Base-by-base conservation (phyloP, 148 eudicot species). In the Bassia scoparia region DNA sequence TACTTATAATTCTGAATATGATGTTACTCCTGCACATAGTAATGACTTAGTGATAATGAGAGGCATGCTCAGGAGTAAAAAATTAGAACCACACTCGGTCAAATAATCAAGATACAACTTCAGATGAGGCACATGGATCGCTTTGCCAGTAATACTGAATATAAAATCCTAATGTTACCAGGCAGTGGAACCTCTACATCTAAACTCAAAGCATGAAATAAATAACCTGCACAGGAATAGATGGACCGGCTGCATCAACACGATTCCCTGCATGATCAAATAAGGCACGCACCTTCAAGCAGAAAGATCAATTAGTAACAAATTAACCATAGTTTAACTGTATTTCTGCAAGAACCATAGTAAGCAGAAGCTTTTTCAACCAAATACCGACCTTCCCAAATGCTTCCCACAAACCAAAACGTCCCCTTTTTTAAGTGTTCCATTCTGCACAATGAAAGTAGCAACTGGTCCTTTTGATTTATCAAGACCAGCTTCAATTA, bases 401-500 rank as follows among this genome's bases (percentile, higher is more conserved):
- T 48, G 99, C 89, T 86, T 87, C 97, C 34, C 99, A 67, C 97
- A 92, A 80, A 84, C 90, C 61, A 95, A 84, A 26, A 84, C 61
- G 75, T 95, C 96, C 72, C 99, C 99, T 79, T 55, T 84, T 83
- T 77, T 95, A 35, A 95, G 87, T 33, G 99, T 95, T 75, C 99
- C 99, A 78, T 92, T 95, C 86, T 95, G 99, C 81, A 95, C 94
- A 80, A 95, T 95, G 81, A 95, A 87, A 53, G 97, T 89, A 72
- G 96, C 89, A 67, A 92, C 76, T 30, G 99, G 90, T 73, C 99
- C 99, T 83, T 85, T 92, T 72, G 89, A 83, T 88, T 95, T 95
- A 83, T 90, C 83, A 80, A 91, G 99, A 79, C 97, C 97, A 30
- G 99, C 99, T 83, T 95, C 99, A 77, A 95, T 95, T 70, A 90